phyloP scores from a whole-genome alignment of 164 flowering plant species.

The Stephania yunnanensis region DNA sequence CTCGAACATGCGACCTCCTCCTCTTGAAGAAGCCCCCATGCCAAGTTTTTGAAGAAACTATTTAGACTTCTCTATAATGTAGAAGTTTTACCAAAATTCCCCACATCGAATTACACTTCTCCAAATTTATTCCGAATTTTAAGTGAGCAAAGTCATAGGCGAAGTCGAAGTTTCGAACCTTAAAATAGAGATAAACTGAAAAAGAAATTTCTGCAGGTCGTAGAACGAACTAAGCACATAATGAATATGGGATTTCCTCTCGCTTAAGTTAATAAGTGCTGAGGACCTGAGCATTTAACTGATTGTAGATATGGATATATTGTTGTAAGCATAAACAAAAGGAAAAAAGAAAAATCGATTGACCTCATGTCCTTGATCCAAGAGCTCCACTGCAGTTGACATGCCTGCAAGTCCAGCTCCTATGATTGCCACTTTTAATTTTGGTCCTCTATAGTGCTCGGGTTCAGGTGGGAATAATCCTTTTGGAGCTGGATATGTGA shows the following conservation, averaged over 20 bases:
- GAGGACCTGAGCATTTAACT: not conserved
- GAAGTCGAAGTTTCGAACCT: no score
- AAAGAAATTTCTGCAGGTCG: not conserved
- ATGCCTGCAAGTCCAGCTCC: slow-evolving; percentile 99
- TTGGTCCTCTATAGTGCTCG: slow-evolving; percentile 84
- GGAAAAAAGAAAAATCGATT: not conserved
- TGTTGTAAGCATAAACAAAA: not conserved
- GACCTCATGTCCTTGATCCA: slow-evolving; percentile 99
- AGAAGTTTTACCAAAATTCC: no score
- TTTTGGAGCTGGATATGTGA: slow-evolving; percentile 70
- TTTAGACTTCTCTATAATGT: no score
- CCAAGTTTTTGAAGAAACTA: no score
- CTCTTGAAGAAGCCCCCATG: no score
- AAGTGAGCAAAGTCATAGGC: no score
- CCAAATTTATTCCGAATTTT: no score
- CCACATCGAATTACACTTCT: no score
- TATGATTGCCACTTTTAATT: slow-evolving; percentile 93
- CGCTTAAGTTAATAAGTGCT: not conserved
- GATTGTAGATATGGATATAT: not conserved
- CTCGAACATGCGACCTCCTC: no score
- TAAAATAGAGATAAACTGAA: not conserved
- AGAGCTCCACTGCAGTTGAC: slow-evolving; percentile 98
- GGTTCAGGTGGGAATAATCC: slow-evolving; percentile 99
- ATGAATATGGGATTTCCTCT: not conserved
- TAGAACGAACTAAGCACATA: not conserved